These are phyloP conservation scores for Pythium phragmiticola DNA, from an alignment of 352 stramenopile species.

Conservation along the genomic window DNA sequence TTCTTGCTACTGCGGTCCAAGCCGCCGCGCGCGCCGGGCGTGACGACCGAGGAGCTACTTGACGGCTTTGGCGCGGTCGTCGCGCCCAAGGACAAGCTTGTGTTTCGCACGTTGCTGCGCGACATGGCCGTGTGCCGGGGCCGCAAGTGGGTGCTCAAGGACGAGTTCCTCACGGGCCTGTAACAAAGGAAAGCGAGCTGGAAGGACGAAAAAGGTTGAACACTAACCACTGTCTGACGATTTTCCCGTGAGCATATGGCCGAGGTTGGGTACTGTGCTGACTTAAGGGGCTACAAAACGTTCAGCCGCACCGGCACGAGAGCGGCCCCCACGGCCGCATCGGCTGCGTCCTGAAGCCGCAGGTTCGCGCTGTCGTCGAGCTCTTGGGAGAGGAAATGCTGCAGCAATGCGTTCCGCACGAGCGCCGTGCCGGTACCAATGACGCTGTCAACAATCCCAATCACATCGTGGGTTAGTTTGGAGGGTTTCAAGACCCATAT, in stretches of 20 bases:
- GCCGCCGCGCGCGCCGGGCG: slow-evolving; percentile 33
- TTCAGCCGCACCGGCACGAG: slow-evolving; percentile 27
- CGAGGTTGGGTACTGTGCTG: not conserved
- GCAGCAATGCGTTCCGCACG: slow-evolving; percentile 60
- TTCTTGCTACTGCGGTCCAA: slow-evolving; percentile 54
- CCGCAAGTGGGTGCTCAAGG: slow-evolving; percentile 72
- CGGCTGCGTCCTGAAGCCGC: slow-evolving; percentile 44
- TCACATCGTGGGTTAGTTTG: not conserved
- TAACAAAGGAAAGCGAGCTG: not conserved
- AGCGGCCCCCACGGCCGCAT: slow-evolving; percentile 60
- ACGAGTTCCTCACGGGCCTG: slow-evolving; percentile 38
- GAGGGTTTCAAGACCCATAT: not conserved
- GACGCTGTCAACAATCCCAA: slow-evolving; percentile 40
- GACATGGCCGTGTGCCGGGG: slow-evolving; percentile 75
- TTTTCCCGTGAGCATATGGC: too few species aligned
- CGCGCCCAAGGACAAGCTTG: slow-evolving; percentile 84
- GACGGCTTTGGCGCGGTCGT: slow-evolving; percentile 84
- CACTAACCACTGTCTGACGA: too few species aligned
- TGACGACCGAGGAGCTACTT: slow-evolving; percentile 89
- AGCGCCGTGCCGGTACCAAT: slow-evolving; percentile 78
- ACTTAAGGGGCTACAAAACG: not conserved
- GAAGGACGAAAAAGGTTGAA: not conserved
- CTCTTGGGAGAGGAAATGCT: slow-evolving; percentile 29
- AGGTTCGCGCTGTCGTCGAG: slow-evolving; percentile 41
- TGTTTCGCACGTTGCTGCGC: slow-evolving; percentile 83